phyloP scores from a whole-genome alignment of 148 eudicot genomes.

The Rhododendron simsii region DNA sequence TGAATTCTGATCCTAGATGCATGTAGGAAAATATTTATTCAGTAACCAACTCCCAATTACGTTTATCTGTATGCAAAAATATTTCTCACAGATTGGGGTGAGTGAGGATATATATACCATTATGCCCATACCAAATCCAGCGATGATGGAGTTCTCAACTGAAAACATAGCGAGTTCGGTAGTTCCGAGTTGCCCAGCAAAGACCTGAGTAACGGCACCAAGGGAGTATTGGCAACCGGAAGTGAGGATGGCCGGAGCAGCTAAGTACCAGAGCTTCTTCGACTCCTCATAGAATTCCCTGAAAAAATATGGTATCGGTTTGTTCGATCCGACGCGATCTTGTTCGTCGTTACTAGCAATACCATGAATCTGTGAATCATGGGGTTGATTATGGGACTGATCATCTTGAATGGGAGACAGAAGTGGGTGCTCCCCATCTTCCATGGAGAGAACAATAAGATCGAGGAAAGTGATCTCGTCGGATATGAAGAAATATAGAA shows the following conservation, averaged over 20 bases:
- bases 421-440: background rate
- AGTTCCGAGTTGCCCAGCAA: background rate
- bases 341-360: background rate
- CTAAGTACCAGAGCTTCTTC: background rate
- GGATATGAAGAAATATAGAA: background rate
- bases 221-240: background rate
- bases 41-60: too few species aligned
- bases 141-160: background rate
- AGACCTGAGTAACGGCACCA: background rate
- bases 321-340: background rate
- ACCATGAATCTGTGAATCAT: background rate
- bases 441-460: background rate
- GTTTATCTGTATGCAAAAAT: too few species aligned
- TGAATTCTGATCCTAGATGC: too few species aligned
- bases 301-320: too few species aligned
- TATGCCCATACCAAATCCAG: background rate
- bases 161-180: background rate
- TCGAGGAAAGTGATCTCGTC: background rate
- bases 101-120: background rate
- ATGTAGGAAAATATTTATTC: too few species aligned
- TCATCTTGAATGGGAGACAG: background rate
- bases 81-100: too few species aligned
- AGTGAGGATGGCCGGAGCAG: background rate
- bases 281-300: background rate
- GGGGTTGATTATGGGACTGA: background rate